Evolutionary conservation across 2,329 filamentous ascomycete species (phyloP).

Genomic region (Fusarium graminum): DNA sequence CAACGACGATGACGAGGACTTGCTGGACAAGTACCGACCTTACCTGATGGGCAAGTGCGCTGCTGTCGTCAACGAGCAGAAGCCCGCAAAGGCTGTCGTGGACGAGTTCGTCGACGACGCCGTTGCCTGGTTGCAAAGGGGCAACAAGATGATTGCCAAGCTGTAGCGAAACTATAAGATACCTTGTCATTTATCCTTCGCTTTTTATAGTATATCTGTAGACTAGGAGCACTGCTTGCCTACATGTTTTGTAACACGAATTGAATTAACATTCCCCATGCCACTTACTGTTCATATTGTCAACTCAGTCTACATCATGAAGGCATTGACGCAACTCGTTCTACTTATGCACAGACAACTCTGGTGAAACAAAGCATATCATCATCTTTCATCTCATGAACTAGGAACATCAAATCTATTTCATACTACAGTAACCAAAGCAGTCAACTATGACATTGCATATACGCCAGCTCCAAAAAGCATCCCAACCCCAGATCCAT

Average conservation of each 20-base stretch:
- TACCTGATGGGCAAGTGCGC: constrained; percentile 98
- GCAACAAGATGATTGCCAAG: constrained; percentile 77
- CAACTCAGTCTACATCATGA: background rate
- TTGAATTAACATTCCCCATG: constrained; percentile 1
- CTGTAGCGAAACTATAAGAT: constrained; percentile 62
- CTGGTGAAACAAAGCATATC: background rate
- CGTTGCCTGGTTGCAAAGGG: constrained; percentile 75
- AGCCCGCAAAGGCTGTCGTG: constrained; percentile 89
- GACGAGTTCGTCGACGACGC: constrained; percentile 94
- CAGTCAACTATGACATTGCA: constrained; percentile 50
- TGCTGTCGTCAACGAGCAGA: constrained; percentile 92
- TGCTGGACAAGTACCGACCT: constrained; percentile 90
- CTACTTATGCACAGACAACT: background rate
- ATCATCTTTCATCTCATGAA: constrained; percentile 28
- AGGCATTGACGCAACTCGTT: background rate
- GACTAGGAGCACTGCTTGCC: constrained; percentile 42
- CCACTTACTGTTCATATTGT: background rate
- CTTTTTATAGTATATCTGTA: constrained; percentile 41
- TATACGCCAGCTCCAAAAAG: constrained; percentile 51
- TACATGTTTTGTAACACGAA: constrained; percentile 21
- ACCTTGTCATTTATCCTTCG: constrained; percentile 23
- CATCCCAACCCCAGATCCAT: constrained; percentile 45
- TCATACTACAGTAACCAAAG: constrained; percentile 52
- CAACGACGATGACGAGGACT: constrained; percentile 81
- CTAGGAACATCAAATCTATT: constrained; percentile 49